Evolutionary conservation across 305 asterid genomes (phyloP).

Genomic region (Coffea humblotiana): DNA sequence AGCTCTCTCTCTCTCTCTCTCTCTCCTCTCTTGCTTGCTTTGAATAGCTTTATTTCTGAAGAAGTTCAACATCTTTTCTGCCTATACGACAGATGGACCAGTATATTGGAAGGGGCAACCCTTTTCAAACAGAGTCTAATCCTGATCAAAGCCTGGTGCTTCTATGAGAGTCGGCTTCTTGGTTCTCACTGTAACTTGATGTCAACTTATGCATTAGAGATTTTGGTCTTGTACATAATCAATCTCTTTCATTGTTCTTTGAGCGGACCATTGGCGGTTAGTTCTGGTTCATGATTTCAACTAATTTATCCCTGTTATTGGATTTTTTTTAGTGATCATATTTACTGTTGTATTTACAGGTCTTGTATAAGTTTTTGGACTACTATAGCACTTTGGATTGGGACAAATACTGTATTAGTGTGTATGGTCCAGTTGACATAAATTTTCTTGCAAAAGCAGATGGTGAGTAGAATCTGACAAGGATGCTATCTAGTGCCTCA

Average conservation of each 20-base stretch:
- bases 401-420: conserved; percentile 31
- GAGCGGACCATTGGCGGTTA: conserved; percentile 34
- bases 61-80: not conserved
- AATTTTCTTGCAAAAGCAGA: conserved; percentile 4
- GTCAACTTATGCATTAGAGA: conserved; percentile 41
- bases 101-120: conserved; percentile 31
- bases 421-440: conserved; percentile 29
- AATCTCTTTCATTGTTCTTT: conserved; percentile 34
- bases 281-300: conserved; percentile 2
- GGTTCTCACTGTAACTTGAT: conserved; percentile 37
- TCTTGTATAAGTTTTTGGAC: conserved; percentile 34
- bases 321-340: not conserved
- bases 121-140: conserved; percentile 41
- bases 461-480: conserved; percentile 9
- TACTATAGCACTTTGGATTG: conserved; percentile 37
- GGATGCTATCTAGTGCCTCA: not conserved
- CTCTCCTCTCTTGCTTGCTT: not conserved
- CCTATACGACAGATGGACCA: conserved; percentile 11
- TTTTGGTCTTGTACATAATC: conserved; percentile 31
- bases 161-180: conserved; percentile 38
- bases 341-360: conserved; percentile 17
- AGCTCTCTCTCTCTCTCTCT: not conserved
- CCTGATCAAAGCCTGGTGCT: conserved; percentile 46
- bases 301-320: not conserved
- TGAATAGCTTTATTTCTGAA: not conserved